Percentiles rank a stretch among this genome's conserved stretches.
These are phyloP conservation scores for Russula dissimulans DNA, from an alignment of 768 basidiomycete species.

Conservation along the genomic window DNA sequence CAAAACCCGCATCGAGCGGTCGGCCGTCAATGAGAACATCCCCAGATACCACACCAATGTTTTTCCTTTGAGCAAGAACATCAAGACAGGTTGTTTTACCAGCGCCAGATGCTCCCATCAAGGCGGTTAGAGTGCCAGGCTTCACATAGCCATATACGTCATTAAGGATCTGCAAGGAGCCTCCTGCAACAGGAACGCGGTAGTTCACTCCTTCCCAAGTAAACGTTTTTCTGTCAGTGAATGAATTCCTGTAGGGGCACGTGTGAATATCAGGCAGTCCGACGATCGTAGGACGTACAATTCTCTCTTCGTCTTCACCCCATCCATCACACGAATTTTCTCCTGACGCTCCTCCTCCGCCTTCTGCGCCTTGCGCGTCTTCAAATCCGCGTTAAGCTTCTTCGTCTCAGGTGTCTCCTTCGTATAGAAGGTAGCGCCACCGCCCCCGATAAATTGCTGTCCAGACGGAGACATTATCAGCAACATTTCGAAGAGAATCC, in stretches of 20 bases:
- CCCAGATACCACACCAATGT: constrained; percentile 58
- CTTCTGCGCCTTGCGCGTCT: constrained; percentile 36
- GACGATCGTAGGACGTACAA: constrained; percentile 34
- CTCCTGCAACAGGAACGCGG: constrained; percentile 59
- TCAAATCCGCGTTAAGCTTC: constrained; percentile 43
- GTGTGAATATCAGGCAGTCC: background rate
- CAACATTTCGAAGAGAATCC: constrained; percentile 19
- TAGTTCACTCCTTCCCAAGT: constrained; percentile 82
- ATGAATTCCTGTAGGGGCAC: constrained; percentile 1
- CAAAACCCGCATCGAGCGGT: constrained; percentile 46
- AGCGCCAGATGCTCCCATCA: constrained; percentile 83
- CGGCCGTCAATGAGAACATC: constrained; percentile 59
- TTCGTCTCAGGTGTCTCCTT: constrained; percentile 48
- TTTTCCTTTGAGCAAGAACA: constrained; percentile 68
- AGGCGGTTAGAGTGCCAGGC: constrained; percentile 66
- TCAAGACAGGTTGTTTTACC: constrained; percentile 73
- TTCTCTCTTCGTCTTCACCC: constrained; percentile 37
- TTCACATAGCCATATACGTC: constrained; percentile 75
- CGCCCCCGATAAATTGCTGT: constrained; percentile 51
- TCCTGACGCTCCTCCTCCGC: constrained; percentile 26
- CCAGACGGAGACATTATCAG: constrained; percentile 12
- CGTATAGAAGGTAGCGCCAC: constrained; percentile 48
- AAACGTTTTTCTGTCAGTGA: constrained; percentile 43
- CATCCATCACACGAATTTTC: constrained; percentile 19
- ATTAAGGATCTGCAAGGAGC: constrained; percentile 54